These are phyloP conservation scores for Boechera retrofracta DNA, from an alignment of 345 rosid species.

Conservation along the genomic window DNA sequence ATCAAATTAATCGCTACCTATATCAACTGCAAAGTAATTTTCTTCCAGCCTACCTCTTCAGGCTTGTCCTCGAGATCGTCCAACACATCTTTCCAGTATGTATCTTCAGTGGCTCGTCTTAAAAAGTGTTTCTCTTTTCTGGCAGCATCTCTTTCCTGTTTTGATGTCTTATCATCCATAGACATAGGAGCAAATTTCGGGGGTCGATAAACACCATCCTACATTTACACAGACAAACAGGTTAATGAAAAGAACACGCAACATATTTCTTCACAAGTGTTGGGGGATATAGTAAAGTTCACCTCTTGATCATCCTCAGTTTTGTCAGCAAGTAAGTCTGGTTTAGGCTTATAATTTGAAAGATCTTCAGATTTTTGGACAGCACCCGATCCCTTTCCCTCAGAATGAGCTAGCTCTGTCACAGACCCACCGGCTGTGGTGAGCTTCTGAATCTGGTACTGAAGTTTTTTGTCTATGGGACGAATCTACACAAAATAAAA, in stretches of 20 bases:
- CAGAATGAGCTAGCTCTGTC: constrained; percentile 41
- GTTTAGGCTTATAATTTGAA: constrained; percentile 79
- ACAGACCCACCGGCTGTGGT: constrained; percentile 50
- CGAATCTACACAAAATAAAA: constrained; percentile 60
- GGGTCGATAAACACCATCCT: constrained; percentile 72
- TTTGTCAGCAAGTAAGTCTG: constrained; percentile 72
- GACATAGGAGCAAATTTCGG: constrained; percentile 77
- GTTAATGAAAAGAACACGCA: constrained; percentile 31
- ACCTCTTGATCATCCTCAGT: constrained; percentile 45
- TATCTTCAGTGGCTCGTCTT: constrained; percentile 58
- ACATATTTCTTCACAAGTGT: constrained; percentile 2
- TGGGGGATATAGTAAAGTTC: background rate
- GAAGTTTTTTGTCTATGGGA: constrained; percentile 87
- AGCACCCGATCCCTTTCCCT: constrained; percentile 49
- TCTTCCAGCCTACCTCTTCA: constrained; percentile 67
- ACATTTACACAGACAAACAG: constrained; percentile 31
- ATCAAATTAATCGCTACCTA: constrained; percentile 3
- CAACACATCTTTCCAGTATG: constrained; percentile 69
- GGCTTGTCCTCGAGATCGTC: constrained; percentile 86
- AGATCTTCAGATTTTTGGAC: constrained; percentile 63
- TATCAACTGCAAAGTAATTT: constrained; percentile 18
- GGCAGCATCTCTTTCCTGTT: constrained; percentile 66
- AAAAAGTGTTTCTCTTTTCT: constrained; percentile 72
- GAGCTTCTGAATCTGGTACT: constrained; percentile 91
- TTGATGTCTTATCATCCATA: constrained; percentile 83